phyloP scores from a whole-genome alignment of 2,329 filamentous ascomycete genomes.

The Septoria linicola region DNA sequence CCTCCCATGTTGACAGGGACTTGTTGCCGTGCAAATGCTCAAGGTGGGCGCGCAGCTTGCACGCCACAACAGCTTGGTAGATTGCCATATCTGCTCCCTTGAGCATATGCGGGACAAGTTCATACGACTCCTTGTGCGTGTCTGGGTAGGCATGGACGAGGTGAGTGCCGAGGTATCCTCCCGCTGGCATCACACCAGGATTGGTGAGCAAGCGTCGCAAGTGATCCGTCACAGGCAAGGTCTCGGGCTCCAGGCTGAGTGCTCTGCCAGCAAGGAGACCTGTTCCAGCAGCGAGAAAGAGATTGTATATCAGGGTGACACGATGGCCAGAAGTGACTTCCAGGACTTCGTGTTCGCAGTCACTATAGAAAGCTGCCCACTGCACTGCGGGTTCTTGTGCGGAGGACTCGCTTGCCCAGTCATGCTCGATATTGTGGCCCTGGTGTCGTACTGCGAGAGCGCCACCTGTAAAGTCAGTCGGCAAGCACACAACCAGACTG shows the following conservation, averaged over 20 bases:
- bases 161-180: constrained; percentile 4
- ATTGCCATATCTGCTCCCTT: constrained; percentile 12
- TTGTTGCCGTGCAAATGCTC: no score
- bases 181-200: background rate
- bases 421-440: constrained; percentile 8
- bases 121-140: background rate
- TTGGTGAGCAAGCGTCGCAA: background rate
- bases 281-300: constrained; percentile 47
- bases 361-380: constrained; percentile 56
- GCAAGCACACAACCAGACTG: constrained; percentile 13
- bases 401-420: constrained; percentile 1
- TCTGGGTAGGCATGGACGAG: constrained; percentile 12
- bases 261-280: constrained; percentile 33
- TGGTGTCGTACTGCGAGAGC: constrained; percentile 11
- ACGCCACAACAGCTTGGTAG: background rate
- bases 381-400: constrained; percentile 26
- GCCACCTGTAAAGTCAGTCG: constrained; percentile 3
- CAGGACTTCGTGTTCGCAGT: constrained; percentile 47
- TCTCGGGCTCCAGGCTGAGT: background rate
- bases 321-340: constrained; percentile 54
- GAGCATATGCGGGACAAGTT: constrained; percentile 4
- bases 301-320: constrained; percentile 61
- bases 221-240: background rate
- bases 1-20: no score
- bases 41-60: background rate